Evolutionary conservation across 192 early-diverging fungal genomes (phyloP).

Genomic region (Backusella tarrabulga): DNA sequence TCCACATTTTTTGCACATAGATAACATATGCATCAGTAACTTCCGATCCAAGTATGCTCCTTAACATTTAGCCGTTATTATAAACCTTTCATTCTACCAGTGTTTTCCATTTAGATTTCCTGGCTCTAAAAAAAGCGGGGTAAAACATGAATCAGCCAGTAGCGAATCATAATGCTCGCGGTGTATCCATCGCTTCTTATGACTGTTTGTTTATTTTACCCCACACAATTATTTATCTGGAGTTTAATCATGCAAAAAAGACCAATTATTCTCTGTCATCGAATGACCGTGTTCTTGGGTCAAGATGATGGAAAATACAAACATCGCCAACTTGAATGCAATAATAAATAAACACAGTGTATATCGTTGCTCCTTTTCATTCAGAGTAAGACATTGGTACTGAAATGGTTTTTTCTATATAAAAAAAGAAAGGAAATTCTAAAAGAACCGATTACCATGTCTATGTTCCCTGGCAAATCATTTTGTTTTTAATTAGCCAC

Average conservation of each 20-base stretch:
- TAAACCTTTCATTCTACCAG: background rate
- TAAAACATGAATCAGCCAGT: background rate
- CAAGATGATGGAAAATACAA: background rate
- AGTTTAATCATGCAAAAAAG: slow-evolving; percentile 2
- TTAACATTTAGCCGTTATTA: slow-evolving; percentile 5
- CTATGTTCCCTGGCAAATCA: background rate
- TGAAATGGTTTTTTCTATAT: background rate
- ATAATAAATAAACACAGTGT: background rate
- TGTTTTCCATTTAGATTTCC: background rate
- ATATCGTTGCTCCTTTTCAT: background rate
- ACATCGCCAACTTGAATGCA: background rate
- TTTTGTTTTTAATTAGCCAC: background rate
- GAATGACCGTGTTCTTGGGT: background rate
- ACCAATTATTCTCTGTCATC: background rate
- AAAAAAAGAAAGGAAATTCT: background rate
- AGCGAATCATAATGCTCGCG: background rate
- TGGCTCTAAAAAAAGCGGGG: background rate
- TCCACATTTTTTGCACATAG: background rate
- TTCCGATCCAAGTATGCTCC: background rate
- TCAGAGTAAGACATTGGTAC: background rate
- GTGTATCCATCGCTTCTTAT: background rate
- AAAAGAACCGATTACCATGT: background rate
- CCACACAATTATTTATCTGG: background rate
- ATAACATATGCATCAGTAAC: background rate
- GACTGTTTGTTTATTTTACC: background rate